Conservation (phyloP, 495 filamentous ascomycete species). For the Penicillium coprophilum region DNA sequence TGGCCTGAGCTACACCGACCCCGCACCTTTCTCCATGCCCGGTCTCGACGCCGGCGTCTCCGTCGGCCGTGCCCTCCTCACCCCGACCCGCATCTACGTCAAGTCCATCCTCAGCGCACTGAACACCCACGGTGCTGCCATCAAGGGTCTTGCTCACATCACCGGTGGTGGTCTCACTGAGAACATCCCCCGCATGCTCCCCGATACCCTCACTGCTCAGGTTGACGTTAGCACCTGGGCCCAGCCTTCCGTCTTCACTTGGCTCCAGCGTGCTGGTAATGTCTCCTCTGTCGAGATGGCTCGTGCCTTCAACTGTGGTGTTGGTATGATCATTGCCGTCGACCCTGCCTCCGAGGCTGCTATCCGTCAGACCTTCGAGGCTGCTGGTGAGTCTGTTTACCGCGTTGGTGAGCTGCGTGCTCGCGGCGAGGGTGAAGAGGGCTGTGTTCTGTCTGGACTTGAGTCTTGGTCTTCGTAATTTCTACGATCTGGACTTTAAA, state of each 20-base stretch:
- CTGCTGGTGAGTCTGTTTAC: constrained; percentile 74
- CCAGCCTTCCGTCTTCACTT: constrained; percentile 73
- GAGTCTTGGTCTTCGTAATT: constrained; percentile 61
- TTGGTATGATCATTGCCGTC: constrained; percentile 90
- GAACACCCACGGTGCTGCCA: constrained; percentile 52
- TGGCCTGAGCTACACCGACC: constrained; percentile 64
- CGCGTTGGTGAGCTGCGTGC: constrained; percentile 66
- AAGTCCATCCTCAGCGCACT: constrained; percentile 64
- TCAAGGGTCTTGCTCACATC: constrained; percentile 94
- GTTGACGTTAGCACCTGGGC: constrained; percentile 73
- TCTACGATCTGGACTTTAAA: constrained; percentile 1
- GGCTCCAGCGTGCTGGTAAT: constrained; percentile 78
- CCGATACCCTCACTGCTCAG: constrained; percentile 67
- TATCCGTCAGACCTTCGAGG: constrained; percentile 47
- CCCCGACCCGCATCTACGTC: constrained; percentile 81
- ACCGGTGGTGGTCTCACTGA: constrained; percentile 91
- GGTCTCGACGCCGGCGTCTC: constrained; percentile 35
- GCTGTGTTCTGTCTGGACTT: constrained; percentile 67
- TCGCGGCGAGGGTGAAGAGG: constrained; percentile 53
- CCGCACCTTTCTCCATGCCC: constrained; percentile 70
- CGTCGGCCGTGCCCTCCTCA: constrained; percentile 73
- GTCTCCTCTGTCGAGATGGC: constrained; percentile 75
- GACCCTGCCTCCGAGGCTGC: constrained; percentile 30
- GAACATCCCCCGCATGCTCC: constrained; percentile 92
- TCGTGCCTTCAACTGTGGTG: constrained; percentile 87